phyloP scores from a whole-genome alignment of 345 rosid genomes.

The Firmiana major region DNA sequence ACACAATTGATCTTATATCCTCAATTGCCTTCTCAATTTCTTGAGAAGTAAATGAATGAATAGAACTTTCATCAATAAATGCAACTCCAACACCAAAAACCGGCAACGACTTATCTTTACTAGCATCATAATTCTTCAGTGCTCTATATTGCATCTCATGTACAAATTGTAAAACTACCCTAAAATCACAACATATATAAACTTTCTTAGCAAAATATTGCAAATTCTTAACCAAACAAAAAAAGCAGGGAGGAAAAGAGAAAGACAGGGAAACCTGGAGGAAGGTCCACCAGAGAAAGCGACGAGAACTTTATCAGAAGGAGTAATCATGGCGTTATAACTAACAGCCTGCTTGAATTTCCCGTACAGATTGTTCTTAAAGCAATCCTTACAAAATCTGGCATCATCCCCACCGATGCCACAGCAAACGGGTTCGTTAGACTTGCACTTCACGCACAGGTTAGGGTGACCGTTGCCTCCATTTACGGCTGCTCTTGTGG shows the following conservation, averaged over 20 bases:
- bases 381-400: slow-evolving; percentile 69
- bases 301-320: slow-evolving; percentile 82
- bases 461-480: slow-evolving; percentile 3
- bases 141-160: slow-evolving; percentile 79
- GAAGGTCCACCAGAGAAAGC: slow-evolving; percentile 93
- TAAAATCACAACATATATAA: slow-evolving; percentile 14
- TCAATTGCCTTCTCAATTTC: slow-evolving; percentile 32
- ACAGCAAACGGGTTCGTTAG: slow-evolving; percentile 44
- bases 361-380: slow-evolving; percentile 64
- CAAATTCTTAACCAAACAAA: neutral
- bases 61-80: slow-evolving; percentile 63
- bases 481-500: neutral
- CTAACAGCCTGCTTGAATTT: slow-evolving; percentile 84
- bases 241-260: neutral
- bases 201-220: neutral
- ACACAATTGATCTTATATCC: slow-evolving; percentile 46
- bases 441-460: slow-evolving; percentile 76
- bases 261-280: slow-evolving; percentile 52
- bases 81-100: slow-evolving; percentile 93
- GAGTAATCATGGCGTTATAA: slow-evolving; percentile 81
- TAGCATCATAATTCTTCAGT: slow-evolving; percentile 77
- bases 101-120: slow-evolving; percentile 70
- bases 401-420: slow-evolving; percentile 38
- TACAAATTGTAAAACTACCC: slow-evolving; percentile 84
- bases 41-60: slow-evolving; percentile 25